These are phyloP conservation scores for Naganishia vishniacii DNA, from an alignment of 768 basidiomycete genomes.

Conservation along the genomic window DNA sequence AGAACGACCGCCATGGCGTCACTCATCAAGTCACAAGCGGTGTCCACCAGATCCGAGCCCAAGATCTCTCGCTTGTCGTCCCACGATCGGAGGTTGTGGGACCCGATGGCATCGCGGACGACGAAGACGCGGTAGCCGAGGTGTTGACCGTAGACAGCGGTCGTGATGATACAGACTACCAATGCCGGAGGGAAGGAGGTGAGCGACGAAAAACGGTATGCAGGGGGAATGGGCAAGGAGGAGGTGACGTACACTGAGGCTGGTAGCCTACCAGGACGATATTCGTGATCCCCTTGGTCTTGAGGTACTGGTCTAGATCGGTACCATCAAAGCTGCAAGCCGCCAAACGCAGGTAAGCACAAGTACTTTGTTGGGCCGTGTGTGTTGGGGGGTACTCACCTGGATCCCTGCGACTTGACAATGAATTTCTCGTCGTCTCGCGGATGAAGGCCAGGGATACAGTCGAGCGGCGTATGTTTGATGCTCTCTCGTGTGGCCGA, in stretches of 20 bases:
- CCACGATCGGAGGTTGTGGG: slow-evolving; percentile 13
- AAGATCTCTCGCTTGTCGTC: slow-evolving; percentile 14
- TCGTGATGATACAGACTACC: slow-evolving; percentile 14
- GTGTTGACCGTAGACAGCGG: slow-evolving; percentile 13
- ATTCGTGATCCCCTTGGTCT: slow-evolving; percentile 6
- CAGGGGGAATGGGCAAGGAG: background rate
- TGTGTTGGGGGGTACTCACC: background rate
- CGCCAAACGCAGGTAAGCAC: background rate
- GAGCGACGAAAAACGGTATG: background rate
- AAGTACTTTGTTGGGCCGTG: background rate
- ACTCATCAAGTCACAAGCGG: slow-evolving; percentile 5
- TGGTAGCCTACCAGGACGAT: slow-evolving; percentile 16
- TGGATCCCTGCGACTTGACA: slow-evolving; percentile 7
- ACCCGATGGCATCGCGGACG: slow-evolving; percentile 11
- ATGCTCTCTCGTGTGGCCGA: slow-evolving; percentile 5
- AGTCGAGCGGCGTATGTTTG: slow-evolving; percentile 1
- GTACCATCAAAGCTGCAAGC: slow-evolving; percentile 7
- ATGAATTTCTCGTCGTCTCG: slow-evolving; percentile 7
- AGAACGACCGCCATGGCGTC: slow-evolving; percentile 13
- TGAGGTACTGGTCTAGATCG: slow-evolving; percentile 15
- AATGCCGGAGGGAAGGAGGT: background rate
- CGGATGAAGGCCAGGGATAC: background rate
- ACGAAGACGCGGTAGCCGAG: slow-evolving; percentile 20
- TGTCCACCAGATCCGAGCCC: slow-evolving; percentile 2
- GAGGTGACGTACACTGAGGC: slow-evolving; percentile 10